Conservation (phyloP, 805 yeast genomes). For the Nematodospora valgi region DNA sequence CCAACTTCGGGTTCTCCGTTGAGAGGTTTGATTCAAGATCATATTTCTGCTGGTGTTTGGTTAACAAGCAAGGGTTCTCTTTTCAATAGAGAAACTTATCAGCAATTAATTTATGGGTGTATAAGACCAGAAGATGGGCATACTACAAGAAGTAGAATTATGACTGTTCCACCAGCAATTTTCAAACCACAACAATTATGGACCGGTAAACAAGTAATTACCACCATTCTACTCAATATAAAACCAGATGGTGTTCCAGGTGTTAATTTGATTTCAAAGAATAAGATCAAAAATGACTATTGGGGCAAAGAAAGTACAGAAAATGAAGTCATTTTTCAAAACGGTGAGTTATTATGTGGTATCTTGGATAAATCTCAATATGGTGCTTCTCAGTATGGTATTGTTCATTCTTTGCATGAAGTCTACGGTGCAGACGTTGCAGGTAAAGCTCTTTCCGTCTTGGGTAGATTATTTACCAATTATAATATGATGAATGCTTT, state of each 20-base stretch:
- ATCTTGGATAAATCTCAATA: slow-evolving; percentile 96
- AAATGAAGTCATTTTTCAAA: slow-evolving; percentile 77
- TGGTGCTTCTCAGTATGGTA: slow-evolving; percentile 96
- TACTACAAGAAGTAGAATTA: slow-evolving; percentile 60
- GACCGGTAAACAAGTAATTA: slow-evolving; percentile 97
- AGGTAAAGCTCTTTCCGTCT: slow-evolving; percentile 84
- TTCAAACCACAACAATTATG: slow-evolving; percentile 85
- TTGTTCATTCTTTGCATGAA: slow-evolving; percentile 94
- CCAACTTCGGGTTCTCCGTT: slow-evolving; percentile 98
- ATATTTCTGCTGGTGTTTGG: slow-evolving; percentile 99
- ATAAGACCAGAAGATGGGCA: slow-evolving; percentile 98
- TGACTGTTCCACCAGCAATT: slow-evolving; percentile 87
- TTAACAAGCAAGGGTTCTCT: slow-evolving; percentile 88
- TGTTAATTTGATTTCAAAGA: slow-evolving; percentile 74
- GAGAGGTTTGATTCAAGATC: slow-evolving; percentile 98
- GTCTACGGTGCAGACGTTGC: slow-evolving; percentile 90
- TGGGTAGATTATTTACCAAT: slow-evolving; percentile 92
- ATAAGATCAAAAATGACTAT: slow-evolving; percentile 90
- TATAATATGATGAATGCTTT: slow-evolving; percentile 89
- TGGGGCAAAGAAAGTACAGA: slow-evolving; percentile 88
- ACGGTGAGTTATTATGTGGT: slow-evolving; percentile 90
- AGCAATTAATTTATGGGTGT: slow-evolving; percentile 90
- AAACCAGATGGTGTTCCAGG: slow-evolving; percentile 90
- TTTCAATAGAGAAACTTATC: slow-evolving; percentile 87
- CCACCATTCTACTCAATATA: slow-evolving; percentile 86